A percentile compares a stretch with the other conserved stretches of the same genome.
phyloP scores from a whole-genome alignment of 2,329 filamentous ascomycete genomes.

The Arachnomyces sp. region DNA sequence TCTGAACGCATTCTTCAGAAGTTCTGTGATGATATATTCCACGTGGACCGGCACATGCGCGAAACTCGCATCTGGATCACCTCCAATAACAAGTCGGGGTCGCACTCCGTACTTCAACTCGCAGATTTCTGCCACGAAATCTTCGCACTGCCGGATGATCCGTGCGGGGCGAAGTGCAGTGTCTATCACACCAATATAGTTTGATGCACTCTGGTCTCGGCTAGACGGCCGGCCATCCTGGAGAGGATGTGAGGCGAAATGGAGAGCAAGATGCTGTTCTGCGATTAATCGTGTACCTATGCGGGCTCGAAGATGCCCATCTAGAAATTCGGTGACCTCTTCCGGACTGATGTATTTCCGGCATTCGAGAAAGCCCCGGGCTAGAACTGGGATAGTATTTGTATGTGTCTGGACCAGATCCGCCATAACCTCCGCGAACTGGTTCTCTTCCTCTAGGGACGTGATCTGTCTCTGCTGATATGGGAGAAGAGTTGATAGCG shows the following conservation, averaged over 20 bases:
- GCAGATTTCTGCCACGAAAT: constrained; percentile 91
- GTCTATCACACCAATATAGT: constrained; percentile 92
- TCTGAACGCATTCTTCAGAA: constrained; percentile 94
- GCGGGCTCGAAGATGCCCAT: constrained; percentile 84
- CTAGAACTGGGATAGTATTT: constrained; percentile 89
- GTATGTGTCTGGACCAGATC: constrained; percentile 92
- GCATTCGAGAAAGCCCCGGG: constrained; percentile 87
- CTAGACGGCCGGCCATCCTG: constrained; percentile 45
- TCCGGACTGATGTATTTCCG: constrained; percentile 75
- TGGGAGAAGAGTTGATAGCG: constrained; percentile 79
- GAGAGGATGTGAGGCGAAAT: constrained; percentile 67
- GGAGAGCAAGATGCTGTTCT: constrained; percentile 92
- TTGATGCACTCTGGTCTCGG: constrained; percentile 25
- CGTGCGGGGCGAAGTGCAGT: constrained; percentile 74
- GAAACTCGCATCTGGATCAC: constrained; percentile 79
- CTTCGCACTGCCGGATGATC: constrained; percentile 76
- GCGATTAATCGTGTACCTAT: constrained; percentile 92
- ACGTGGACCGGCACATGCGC: constrained; percentile 93
- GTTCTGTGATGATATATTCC: constrained; percentile 93
- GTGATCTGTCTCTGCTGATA: constrained; percentile 68
- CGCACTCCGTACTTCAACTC: constrained; percentile 91
- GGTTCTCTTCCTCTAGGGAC: constrained; percentile 76
- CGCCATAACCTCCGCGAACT: constrained; percentile 85
- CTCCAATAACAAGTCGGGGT: constrained; percentile 71
- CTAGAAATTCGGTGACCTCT: constrained; percentile 85